Percentiles rank a stretch among this genome's conserved stretches.
phyloP scores from a whole-genome alignment of 129 eudicot genomes.

The Calendula officinalis region DNA sequence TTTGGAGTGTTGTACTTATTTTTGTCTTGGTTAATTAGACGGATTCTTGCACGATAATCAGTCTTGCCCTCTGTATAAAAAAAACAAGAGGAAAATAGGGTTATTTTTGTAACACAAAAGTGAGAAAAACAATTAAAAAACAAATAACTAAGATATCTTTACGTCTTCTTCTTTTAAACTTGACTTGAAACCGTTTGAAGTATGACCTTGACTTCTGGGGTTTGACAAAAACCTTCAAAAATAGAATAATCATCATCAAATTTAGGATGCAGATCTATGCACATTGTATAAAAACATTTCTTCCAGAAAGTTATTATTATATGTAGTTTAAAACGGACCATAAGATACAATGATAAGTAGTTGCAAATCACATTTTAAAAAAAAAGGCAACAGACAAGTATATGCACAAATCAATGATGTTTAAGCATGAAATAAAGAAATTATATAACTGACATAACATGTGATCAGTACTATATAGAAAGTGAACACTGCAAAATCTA shows the following conservation, averaged over 20 bases:
- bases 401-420: background rate
- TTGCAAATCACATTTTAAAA: background rate
- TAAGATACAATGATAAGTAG: background rate
- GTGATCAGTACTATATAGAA: background rate
- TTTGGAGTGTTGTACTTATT: conserved; percentile 83
- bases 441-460: background rate
- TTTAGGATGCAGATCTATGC: too few relatives aligned
- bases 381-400: background rate
- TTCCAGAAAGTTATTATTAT: background rate
- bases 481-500: background rate
- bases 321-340: background rate
- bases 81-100: background rate
- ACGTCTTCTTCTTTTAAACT: conserved; percentile 50
- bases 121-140: background rate
- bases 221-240: conserved; percentile 41
- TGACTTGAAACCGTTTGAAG: conserved; percentile 45
- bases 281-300: too few relatives aligned
- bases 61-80: conserved; percentile 57
- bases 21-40: conserved; percentile 70
- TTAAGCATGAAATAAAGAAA: background rate
- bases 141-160: background rate
- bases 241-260: too few relatives aligned
- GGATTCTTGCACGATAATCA: conserved; percentile 67
- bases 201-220: conserved; percentile 45
- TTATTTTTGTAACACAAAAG: background rate